These are phyloP conservation scores for Monosporascus sp. DNA, from an alignment of 2,329 filamentous ascomycete species.

Conservation along the genomic window DNA sequence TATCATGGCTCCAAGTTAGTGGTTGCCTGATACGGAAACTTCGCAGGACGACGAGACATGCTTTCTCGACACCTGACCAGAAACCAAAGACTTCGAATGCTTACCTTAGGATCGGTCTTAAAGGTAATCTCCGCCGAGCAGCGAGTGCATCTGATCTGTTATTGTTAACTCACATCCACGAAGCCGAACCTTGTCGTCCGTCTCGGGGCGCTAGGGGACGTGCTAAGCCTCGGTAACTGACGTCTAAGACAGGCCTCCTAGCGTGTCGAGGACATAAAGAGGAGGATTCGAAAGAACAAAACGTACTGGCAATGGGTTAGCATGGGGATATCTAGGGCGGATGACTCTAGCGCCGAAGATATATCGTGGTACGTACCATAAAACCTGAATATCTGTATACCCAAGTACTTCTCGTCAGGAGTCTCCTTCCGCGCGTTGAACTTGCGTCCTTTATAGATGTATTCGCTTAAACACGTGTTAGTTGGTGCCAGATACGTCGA, in stretches of 20 bases:
- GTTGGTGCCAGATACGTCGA: slow-evolving; percentile 39
- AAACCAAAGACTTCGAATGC: neutral
- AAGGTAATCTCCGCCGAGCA: slow-evolving; percentile 87
- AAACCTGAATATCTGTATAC: slow-evolving; percentile 82
- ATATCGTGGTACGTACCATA: slow-evolving; percentile 34
- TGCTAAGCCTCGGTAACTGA: too few species aligned
- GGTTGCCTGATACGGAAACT: slow-evolving; percentile 24
- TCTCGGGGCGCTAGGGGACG: neutral
- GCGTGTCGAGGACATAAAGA: neutral
- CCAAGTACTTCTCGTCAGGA: slow-evolving; percentile 79
- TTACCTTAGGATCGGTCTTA: slow-evolving; percentile 81
- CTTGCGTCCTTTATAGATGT: slow-evolving; percentile 88
- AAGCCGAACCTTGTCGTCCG: neutral
- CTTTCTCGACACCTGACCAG: neutral
- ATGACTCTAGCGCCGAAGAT: neutral
- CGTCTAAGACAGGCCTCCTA: too few species aligned
- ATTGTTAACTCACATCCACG: neutral
- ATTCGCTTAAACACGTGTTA: slow-evolving; percentile 46
- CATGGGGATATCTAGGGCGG: neutral
- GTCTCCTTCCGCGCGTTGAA: slow-evolving; percentile 96
- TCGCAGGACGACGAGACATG: slow-evolving; percentile 57
- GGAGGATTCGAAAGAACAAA: neutral
- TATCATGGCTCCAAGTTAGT: neutral
- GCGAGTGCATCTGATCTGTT: slow-evolving; percentile 56
- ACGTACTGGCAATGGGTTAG: slow-evolving; percentile 8